Conservation (phyloP, 2,329 filamentous ascomycete species). For the Ascochyta fabae region DNA sequence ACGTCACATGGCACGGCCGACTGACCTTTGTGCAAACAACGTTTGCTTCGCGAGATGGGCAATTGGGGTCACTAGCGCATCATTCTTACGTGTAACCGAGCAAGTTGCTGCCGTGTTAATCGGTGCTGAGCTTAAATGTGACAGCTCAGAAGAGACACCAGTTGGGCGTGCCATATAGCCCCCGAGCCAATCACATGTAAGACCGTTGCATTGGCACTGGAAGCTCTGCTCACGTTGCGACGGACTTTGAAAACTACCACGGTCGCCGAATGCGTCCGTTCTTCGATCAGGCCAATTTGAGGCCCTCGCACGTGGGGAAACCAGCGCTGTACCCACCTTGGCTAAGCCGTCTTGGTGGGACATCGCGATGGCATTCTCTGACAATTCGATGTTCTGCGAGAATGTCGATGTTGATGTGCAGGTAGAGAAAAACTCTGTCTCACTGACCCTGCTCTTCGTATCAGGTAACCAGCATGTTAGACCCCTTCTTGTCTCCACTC, state of each 20-base stretch:
- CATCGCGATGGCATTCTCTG: slow-evolving; percentile 18
- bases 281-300: background rate
- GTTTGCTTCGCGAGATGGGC: background rate
- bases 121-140: background rate
- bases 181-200: slow-evolving; percentile 8
- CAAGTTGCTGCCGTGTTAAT: background rate
- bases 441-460: background rate
- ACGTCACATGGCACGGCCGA: slow-evolving; percentile 11
- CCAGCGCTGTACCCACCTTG: slow-evolving; percentile 6
- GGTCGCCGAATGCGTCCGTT: slow-evolving; percentile 14
- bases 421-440: slow-evolving; percentile 7
- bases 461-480: background rate
- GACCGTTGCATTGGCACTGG: slow-evolving; percentile 1
- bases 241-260: slow-evolving; percentile 3
- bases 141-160: background rate
- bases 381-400: slow-evolving; percentile 20
- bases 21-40: background rate
- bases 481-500: background rate
- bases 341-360: slow-evolving; percentile 6
- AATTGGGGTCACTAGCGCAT: slow-evolving; percentile 3
- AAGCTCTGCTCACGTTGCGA: slow-evolving; percentile 4
- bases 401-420: slow-evolving; percentile 9
- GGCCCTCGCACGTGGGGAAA: slow-evolving; percentile 16
- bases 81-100: slow-evolving; percentile 2
- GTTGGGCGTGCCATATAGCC: background rate